phyloP scores from a whole-genome alignment of 176 grass and related monocot genomes.

The Dendrocalamus sinicus region DNA sequence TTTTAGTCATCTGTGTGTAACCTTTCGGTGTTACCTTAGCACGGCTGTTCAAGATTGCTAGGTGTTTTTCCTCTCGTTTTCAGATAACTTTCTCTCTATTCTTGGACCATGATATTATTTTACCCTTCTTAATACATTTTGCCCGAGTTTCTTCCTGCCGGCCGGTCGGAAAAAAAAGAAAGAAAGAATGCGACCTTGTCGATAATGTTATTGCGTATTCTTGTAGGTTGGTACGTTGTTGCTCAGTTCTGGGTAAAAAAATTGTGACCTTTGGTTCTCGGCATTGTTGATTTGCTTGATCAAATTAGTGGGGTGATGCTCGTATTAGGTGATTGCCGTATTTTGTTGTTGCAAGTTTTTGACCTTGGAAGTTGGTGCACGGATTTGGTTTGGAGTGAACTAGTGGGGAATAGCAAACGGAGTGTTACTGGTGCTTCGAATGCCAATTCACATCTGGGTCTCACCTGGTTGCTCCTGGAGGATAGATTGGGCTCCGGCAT shows the following conservation, averaged over 20 bases:
- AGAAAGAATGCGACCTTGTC: not conserved
- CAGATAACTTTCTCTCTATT: no score
- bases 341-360: not conserved
- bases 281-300: slow-evolving; percentile 8
- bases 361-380: not conserved
- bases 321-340: not conserved
- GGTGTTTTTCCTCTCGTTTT: no score
- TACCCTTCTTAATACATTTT: no score
- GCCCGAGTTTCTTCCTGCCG: no score
- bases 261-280: not conserved
- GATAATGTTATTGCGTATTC: not conserved
- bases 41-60: no score
- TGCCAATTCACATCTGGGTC: not conserved
- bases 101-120: no score
- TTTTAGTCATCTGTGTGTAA: no score
- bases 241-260: not conserved
- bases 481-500: not conserved
- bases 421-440: not conserved
- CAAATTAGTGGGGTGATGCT: not conserved
- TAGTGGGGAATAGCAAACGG: not conserved
- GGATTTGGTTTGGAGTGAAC: not conserved
- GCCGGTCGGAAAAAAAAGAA: no score
- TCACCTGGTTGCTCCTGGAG: not conserved
- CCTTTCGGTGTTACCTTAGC: no score
- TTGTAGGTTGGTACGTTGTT: not conserved